A percentile compares a stretch with the other conserved stretches of the same genome.
These are phyloP conservation scores for Coemansia sp. DNA, from an alignment of 192 early-diverging fungal species.

Conservation along the genomic window DNA sequence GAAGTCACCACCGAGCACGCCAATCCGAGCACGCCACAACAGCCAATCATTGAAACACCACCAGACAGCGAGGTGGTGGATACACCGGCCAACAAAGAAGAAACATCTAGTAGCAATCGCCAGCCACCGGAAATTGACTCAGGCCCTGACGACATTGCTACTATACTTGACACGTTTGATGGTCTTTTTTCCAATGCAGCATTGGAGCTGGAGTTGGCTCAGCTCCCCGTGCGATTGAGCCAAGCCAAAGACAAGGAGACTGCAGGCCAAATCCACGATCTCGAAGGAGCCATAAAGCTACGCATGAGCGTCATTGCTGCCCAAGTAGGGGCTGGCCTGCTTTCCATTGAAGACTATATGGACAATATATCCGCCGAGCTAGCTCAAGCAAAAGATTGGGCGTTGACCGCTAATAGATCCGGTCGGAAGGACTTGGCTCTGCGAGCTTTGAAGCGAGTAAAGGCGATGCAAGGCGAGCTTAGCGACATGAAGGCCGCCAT, in stretches of 20 bases:
- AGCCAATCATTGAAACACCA: neutral
- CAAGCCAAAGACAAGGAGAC: conserved; percentile 5
- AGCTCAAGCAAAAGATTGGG: conserved; percentile 34
- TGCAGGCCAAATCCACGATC: conserved; percentile 16
- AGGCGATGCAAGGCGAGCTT: conserved; percentile 46
- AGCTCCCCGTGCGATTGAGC: conserved; percentile 28
- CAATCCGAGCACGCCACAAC: neutral
- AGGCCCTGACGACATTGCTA: conserved; percentile 22
- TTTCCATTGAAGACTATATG: conserved; percentile 43
- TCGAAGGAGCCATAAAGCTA: conserved; percentile 40
- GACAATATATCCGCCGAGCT: conserved; percentile 20
- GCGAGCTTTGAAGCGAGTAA: conserved; percentile 41
- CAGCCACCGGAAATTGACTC: neutral
- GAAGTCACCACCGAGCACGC: neutral
- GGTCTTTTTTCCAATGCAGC: conserved; percentile 36
- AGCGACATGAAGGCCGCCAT: conserved; percentile 42
- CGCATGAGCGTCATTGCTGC: conserved; percentile 47
- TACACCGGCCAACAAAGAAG: neutral
- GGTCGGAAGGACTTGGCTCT: conserved; percentile 38
- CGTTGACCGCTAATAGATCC: conserved; percentile 27
- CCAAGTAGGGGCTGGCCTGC: conserved; percentile 38
- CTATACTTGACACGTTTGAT: conserved; percentile 31
- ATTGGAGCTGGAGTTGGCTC: conserved; percentile 43
- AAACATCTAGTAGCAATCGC: neutral
- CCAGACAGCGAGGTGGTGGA: neutral